These are phyloP conservation scores for Tolypocladium ovalisporum DNA, from an alignment of 2,329 filamentous ascomycete species.

Conservation along the genomic window DNA sequence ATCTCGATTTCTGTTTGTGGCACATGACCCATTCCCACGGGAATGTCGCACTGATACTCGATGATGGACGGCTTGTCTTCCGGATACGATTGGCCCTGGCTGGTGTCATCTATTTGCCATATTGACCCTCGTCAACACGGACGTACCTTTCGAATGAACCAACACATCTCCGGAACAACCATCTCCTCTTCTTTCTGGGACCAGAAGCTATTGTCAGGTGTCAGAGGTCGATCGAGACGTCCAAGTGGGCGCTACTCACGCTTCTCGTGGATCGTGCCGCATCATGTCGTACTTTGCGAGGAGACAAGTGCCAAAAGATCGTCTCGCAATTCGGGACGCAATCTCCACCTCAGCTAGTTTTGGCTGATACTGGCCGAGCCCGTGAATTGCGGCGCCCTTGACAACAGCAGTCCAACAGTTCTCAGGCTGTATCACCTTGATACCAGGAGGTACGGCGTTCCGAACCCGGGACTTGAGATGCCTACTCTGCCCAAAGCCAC, in stretches of 20 bases:
- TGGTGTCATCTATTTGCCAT: background rate
- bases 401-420: slow-evolving; percentile 40
- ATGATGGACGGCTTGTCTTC: slow-evolving; percentile 23
- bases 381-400: slow-evolving; percentile 36
- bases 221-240: slow-evolving; percentile 5
- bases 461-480: slow-evolving; percentile 31
- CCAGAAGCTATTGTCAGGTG: slow-evolving; percentile 18
- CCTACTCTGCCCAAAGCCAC: slow-evolving; percentile 34
- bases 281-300: slow-evolving; percentile 22
- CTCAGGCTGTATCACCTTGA: slow-evolving; percentile 35
- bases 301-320: slow-evolving; percentile 25
- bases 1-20: slow-evolving; percentile 28
- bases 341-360: slow-evolving; percentile 16
- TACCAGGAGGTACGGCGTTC: slow-evolving; percentile 19
- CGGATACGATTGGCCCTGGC: slow-evolving; percentile 25
- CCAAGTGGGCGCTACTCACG: slow-evolving; percentile 13
- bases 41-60: slow-evolving; percentile 27
- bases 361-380: slow-evolving; percentile 19
- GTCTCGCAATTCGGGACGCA: slow-evolving; percentile 23
- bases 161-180: slow-evolving; percentile 26
- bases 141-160: slow-evolving; percentile 26
- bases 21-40: slow-evolving; percentile 19
- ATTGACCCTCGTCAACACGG: background rate
- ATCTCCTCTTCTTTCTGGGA: slow-evolving; percentile 25
- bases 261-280: slow-evolving; percentile 24